These are phyloP conservation scores for Penicillium sp. DNA, from an alignment of 2,329 filamentous ascomycete species.

Conservation along the genomic window DNA sequence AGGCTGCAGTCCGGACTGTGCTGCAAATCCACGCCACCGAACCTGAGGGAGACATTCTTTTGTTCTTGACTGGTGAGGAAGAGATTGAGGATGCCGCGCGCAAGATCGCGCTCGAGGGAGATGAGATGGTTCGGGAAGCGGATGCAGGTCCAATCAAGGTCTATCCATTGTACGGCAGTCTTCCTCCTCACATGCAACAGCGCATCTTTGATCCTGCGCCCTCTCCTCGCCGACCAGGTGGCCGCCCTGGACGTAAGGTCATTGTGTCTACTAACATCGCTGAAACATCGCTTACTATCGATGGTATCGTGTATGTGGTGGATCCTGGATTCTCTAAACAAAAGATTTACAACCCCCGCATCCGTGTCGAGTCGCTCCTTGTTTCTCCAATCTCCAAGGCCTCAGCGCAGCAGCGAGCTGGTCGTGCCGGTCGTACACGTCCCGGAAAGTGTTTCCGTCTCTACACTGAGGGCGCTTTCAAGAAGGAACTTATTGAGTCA, in stretches of 20 bases:
- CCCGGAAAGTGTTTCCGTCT: conserved; percentile 97
- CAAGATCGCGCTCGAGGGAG: conserved; percentile 85
- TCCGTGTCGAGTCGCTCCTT: conserved; percentile 93
- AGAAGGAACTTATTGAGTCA: conserved; percentile 96
- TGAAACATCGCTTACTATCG: conserved; percentile 94
- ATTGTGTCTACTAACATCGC: conserved; percentile 98
- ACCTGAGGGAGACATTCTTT: conserved; percentile 83
- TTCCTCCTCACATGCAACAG: conserved; percentile 91
- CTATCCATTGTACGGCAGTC: conserved; percentile 89
- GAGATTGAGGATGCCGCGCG: conserved; percentile 96
- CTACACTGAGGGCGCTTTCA: conserved; percentile 94
- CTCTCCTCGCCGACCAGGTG: conserved; percentile 67
- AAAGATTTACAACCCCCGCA: conserved; percentile 97
- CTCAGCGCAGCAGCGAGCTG: conserved; percentile 92
- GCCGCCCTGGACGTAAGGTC: conserved; percentile 85
- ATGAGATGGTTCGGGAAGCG: conserved; percentile 87
- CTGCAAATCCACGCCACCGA: conserved; percentile 95
- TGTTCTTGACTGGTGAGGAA: conserved; percentile 97
- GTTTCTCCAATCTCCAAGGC: conserved; percentile 98
- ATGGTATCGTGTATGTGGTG: conserved; percentile 99
- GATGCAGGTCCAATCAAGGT: conserved; percentile 86
- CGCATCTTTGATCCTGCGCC: conserved; percentile 92
- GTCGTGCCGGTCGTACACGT: conserved; percentile 97
- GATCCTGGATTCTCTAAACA: conserved; percentile 99
- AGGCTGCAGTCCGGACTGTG: conserved; percentile 90